Evolutionary conservation across 345 rosid species (phyloP), one percentile per base, ranked within the genome.

Genomic region (Eucalyptus brandiana): DNA sequence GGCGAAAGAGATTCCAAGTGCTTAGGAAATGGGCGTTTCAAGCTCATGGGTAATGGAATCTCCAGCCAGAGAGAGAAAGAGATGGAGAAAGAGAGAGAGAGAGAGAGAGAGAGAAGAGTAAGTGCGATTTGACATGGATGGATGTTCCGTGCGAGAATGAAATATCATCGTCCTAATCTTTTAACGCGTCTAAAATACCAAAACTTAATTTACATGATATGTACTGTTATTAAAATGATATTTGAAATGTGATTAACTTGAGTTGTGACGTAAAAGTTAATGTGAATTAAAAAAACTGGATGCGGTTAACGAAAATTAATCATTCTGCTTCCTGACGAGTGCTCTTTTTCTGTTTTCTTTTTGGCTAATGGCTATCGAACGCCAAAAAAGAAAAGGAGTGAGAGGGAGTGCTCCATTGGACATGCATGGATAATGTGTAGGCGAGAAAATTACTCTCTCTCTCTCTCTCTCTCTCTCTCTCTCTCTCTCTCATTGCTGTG

Each of bases 1-100:
- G 88, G 15, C 12, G 67, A 87, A 23, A 76, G 53, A 34, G 88
- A 88, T 88, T 90, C 91, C 65, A 15, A 1, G 76, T 91, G 88
- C 42, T 83, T 88, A 89, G 89, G 88, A 87, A 88, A 81, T 45
- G 37, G 3, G 8, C 14, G 30, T 34, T 50, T 72, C 83, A 72
- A 2, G 69, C 32, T 80, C 91, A 90, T 87, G 90, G 91, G 91
- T 91, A 80, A 91, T 90, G 89, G 92, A 91, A 91, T 92, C 90
- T 34, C 80, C 87, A 86, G 67, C 21, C 32, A 88, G 32, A 32
- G n/a, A 28, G 44, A 17, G 44, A 10, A 2, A 24, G 12, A 21
- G 88, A 24, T 16, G 53, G 21, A 56, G 47, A 11, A 17, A 87
- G 28, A 40, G 49, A 87, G 88, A 42, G 28, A 26, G 60, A 15